These are phyloP conservation scores for Halenospora varia DNA, from an alignment of 495 filamentous ascomycete genomes.

Conservation along the genomic window DNA sequence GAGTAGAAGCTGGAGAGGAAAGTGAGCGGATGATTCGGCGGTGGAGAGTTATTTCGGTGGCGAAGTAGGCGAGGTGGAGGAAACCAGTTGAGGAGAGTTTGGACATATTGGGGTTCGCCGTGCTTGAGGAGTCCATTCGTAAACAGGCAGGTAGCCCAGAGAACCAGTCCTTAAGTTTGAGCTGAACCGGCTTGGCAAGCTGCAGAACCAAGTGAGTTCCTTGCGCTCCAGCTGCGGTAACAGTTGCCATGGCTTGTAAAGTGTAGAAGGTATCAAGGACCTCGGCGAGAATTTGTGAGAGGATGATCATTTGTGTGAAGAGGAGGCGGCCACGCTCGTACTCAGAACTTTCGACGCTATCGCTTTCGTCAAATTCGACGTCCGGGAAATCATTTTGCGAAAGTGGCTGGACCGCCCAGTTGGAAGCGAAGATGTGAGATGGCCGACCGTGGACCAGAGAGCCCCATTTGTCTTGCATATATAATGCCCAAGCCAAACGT, in stretches of 20 bases:
- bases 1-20: conserved; percentile 27
- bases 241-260: conserved; percentile 52
- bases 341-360: conserved; percentile 56
- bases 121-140: conserved; percentile 57
- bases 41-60: conserved; percentile 81
- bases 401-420: conserved; percentile 77
- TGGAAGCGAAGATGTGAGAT: conserved; percentile 73
- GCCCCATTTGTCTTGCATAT: conserved; percentile 93
- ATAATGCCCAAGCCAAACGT: conserved; percentile 85
- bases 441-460: conserved; percentile 82
- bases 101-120: conserved; percentile 19
- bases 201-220: conserved; percentile 63
- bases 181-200: conserved; percentile 76
- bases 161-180: conserved; percentile 82
- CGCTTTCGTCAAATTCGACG: conserved; percentile 48
- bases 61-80: conserved; percentile 80
- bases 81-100: conserved; percentile 63
- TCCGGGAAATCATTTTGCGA: conserved; percentile 70
- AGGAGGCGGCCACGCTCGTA: conserved; percentile 64
- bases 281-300: conserved; percentile 72
- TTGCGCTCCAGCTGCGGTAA: conserved; percentile 43
- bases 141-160: conserved; percentile 57
- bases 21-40: conserved; percentile 75
- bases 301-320: conserved; percentile 68
- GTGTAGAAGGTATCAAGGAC: conserved; percentile 81